Conservation (phyloP, 208 protist species). For the Leptomonas pyrrhocoris region DNA sequence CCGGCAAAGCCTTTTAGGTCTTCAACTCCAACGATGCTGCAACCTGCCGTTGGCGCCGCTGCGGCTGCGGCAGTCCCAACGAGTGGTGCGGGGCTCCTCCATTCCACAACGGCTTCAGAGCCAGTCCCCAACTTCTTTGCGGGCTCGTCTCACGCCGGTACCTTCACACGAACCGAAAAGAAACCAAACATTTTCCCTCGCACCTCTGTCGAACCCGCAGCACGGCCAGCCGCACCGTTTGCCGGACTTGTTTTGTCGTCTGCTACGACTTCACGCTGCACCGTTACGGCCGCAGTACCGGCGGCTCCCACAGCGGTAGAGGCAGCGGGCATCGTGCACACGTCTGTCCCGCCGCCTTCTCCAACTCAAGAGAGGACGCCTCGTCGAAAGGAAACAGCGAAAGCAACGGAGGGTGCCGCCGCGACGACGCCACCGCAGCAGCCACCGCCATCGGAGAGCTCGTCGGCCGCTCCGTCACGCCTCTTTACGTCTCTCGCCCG, state of each 20-base stretch:
- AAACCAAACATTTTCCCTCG: background rate
- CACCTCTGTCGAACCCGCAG: background rate
- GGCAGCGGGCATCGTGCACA: too few species aligned
- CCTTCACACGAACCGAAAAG: background rate
- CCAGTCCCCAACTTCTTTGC: background rate
- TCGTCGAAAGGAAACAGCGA: too few species aligned
- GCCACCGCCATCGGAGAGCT: background rate
- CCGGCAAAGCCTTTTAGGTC: background rate
- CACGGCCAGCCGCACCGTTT: background rate
- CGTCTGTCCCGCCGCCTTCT: too few species aligned
- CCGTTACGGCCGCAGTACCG: background rate
- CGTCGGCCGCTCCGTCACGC: too few species aligned
- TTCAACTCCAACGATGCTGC: background rate
- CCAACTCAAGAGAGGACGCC: too few species aligned
- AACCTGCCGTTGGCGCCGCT: background rate
- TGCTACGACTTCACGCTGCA: background rate
- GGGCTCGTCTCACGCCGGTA: background rate
- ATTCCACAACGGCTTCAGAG: background rate
- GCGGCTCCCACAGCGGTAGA: too few species aligned
- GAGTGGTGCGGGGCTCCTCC: background rate
- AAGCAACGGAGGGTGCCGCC: too few species aligned
- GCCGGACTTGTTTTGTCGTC: background rate
- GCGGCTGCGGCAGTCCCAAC: background rate
- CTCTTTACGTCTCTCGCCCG: background rate
- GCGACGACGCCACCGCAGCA: too few species aligned